A percentile compares a stretch with the other conserved stretches of the same genome.
Conservation (phyloP, 176 grass and related monocot genomes). For the Puya raimondii region DNA sequence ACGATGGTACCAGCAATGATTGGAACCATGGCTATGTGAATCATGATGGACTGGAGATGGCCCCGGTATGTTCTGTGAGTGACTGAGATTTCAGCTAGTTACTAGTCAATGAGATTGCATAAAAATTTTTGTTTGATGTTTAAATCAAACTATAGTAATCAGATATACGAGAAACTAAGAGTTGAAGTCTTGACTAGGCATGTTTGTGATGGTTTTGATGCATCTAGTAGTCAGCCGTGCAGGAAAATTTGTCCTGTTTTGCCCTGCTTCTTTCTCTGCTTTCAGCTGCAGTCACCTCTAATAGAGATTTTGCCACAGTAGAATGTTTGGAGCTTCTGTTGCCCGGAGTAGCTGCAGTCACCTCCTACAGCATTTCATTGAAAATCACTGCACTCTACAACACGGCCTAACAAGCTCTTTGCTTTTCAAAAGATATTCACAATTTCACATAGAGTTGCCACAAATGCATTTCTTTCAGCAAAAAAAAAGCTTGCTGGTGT, state of each 20-base stretch:
- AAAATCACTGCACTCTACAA: too few relatives aligned
- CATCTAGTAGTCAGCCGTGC: too few relatives aligned
- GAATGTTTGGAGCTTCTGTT: too few relatives aligned
- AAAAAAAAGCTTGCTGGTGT: background rate
- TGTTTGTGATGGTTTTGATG: too few relatives aligned
- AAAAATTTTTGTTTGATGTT: background rate
- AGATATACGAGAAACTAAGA: too few relatives aligned
- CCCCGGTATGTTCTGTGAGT: constrained; percentile 25
- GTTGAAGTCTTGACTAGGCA: too few relatives aligned
- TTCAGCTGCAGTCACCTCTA: too few relatives aligned
- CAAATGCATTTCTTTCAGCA: background rate
- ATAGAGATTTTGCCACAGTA: too few relatives aligned
- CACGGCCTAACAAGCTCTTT: background rate
- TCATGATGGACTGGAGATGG: constrained; percentile 60
- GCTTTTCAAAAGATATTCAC: background rate
- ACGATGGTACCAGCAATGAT: constrained; percentile 64
- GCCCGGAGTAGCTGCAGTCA: too few relatives aligned
- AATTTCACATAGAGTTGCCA: background rate
- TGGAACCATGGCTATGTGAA: constrained; percentile 58
- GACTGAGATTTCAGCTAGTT: background rate
- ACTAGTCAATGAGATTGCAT: background rate
- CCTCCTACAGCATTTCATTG: too few relatives aligned
- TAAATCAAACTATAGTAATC: background rate
- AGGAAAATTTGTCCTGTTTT: too few relatives aligned
- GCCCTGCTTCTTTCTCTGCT: too few relatives aligned